Evolutionary conservation across 768 basidiomycete species (phyloP).

Genomic region (Leccinum obscurum): DNA sequence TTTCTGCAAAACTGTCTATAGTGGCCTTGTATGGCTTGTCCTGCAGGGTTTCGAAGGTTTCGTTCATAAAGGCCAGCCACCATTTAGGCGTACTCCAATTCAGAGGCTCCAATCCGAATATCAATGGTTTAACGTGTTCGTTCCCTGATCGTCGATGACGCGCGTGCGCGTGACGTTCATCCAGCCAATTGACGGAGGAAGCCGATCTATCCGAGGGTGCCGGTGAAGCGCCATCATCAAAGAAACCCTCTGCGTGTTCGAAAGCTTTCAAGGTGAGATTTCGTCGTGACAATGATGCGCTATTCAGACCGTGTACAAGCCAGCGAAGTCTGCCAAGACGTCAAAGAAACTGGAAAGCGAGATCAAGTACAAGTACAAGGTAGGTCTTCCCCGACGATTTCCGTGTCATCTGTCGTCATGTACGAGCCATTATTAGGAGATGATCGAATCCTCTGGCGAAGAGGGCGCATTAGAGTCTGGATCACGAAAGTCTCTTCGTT

Average conservation of each 20-base stretch:
- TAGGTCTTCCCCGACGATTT: not conserved
- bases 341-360: conserved; percentile 24
- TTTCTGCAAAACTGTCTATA: no score
- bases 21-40: no score
- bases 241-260: conserved; percentile 13
- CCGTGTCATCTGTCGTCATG: not conserved
- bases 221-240: conserved; percentile 6
- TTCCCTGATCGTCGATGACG: not conserved
- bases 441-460: conserved; percentile 32
- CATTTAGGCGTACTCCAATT: no score
- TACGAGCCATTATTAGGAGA: conserved; percentile 16
- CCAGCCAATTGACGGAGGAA: conserved; percentile 31
- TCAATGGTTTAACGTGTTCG: not conserved
- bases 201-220: conserved; percentile 3
- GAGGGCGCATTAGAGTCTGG: conserved; percentile 16
- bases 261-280: conserved; percentile 14
- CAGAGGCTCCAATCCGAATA: no score
- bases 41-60: no score
- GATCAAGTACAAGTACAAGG: conserved; percentile 29
- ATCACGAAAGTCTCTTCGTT: not conserved
- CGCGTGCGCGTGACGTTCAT: conserved; percentile 1
- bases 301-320: conserved; percentile 7
- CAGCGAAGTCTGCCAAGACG: conserved; percentile 8
- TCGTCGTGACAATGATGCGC: not conserved
- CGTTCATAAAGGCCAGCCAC: no score